phyloP scores from a whole-genome alignment of 169 alveolate genomes.

The Plasmodium coatneyi region DNA sequence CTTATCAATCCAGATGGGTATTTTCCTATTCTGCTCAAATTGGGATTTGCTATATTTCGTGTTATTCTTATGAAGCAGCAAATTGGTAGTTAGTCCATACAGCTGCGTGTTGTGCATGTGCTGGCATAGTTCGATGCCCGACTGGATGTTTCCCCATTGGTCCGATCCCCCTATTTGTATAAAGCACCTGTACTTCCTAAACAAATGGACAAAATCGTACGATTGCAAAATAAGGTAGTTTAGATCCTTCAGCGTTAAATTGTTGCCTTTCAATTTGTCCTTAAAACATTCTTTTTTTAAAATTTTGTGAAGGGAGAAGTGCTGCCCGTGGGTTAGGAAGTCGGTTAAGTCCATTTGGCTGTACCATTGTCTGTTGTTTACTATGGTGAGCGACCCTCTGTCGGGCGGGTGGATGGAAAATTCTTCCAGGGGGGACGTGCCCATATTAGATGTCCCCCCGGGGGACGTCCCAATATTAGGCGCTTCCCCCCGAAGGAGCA shows the following conservation, averaged over 20 bases:
- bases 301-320: slow-evolving; percentile 79
- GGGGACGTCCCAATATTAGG: slow-evolving; percentile 5
- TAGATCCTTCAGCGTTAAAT: slow-evolving; percentile 82
- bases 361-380: slow-evolving; percentile 78
- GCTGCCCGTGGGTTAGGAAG: slow-evolving; percentile 77
- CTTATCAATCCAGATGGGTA: slow-evolving; percentile 55
- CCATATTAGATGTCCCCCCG: slow-evolving; percentile 10
- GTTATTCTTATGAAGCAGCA: slow-evolving; percentile 76
- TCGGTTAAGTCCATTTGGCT: slow-evolving; percentile 76
- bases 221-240: slow-evolving; percentile 87
- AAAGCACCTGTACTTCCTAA: slow-evolving; percentile 72
- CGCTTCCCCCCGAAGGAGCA: slow-evolving; percentile 42
- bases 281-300: slow-evolving; percentile 78
- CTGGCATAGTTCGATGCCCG: slow-evolving; percentile 84
- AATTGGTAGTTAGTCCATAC: slow-evolving; percentile 83
- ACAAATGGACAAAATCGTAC: slow-evolving; percentile 82
- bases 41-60: slow-evolving; percentile 80
- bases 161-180: slow-evolving; percentile 90
- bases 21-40: slow-evolving; percentile 24
- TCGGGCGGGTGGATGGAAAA: slow-evolving; percentile 47
- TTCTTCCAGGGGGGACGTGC: neutral
- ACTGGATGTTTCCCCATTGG: slow-evolving; percentile 89
- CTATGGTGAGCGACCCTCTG: slow-evolving; percentile 35
- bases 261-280: slow-evolving; percentile 17
- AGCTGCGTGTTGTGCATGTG: slow-evolving; percentile 29